Evolutionary conservation across 306 rosid genomes (phyloP).

Genomic region (Lathyrus oleraceus): DNA sequence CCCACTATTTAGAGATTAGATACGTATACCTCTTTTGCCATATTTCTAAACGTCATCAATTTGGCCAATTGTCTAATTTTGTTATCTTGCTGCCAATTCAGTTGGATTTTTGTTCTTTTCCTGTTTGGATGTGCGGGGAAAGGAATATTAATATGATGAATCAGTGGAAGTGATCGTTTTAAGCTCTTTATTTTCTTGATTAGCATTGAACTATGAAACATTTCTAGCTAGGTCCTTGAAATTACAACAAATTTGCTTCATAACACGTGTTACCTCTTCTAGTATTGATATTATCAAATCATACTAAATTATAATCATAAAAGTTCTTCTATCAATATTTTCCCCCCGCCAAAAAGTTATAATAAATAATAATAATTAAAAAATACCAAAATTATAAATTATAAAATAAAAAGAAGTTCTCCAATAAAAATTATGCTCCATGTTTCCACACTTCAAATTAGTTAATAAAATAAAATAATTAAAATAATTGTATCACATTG

Average conservation of each 20-base stretch:
- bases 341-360: no score
- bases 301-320: no score
- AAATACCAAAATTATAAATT: no score
- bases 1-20: slow-evolving; percentile 18
- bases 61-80: slow-evolving; percentile 10
- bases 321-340: no score
- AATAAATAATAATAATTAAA: no score
- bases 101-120: not conserved
- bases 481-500: no score
- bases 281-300: no score
- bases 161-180: not conserved
- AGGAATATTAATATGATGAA: not conserved
- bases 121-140: not conserved
- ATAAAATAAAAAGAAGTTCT: no score
- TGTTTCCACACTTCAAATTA: no score
- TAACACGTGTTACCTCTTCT: not conserved
- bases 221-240: not conserved
- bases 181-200: not conserved
- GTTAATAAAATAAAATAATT: no score
- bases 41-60: slow-evolving; percentile 8
- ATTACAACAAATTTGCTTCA: not conserved
- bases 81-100: slow-evolving; percentile 11
- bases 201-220: not conserved
- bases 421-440: no score
- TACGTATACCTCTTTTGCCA: slow-evolving; percentile 6